Base-by-base conservation (phyloP, 352 stramenopile species). In the Hyphochytrium catenoides region DNA sequence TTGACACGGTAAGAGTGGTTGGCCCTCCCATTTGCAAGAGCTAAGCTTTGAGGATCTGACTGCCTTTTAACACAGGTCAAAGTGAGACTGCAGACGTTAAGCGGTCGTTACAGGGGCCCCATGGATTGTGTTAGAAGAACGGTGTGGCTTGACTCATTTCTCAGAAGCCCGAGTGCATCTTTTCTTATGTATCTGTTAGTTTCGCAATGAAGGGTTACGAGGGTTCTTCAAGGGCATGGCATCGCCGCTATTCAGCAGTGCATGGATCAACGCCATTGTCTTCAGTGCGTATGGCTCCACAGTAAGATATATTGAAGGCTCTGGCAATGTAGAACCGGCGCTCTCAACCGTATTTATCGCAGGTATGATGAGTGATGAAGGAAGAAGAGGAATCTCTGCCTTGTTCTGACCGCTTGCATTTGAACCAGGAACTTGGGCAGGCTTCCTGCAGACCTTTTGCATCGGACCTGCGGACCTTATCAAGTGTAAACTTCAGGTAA, bases 151-250 rank as follows among this genome's bases (percentile, higher is more conserved):
- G 23, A 35, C n/a, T 18, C n/a, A 16, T n/a, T n/a, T 6, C 9
- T 22, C 39, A 35, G 8, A 5, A 18, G 12, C 36, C n/a, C n/a
- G n/a, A n/a, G n/a, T n/a, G n/a, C n/a, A n/a, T n/a, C n/a, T n/a
- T n/a, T n/a, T n/a, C n/a, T n/a, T n/a, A 6, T 31, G 15, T 8
- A 26, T 37, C 4, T 29, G 9, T 1, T 42, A 68, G 55, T 57
- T 57, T 26, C 51, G 48, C 15, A 59, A 79, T 57, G 69, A 84
- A 57, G 66, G 69, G 2, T 46, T 56, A 26, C 55, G 52, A 0
- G 69, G 69, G 1, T 77, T 81, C 40, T 84, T 81, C 58, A 84
- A 81, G 42, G 69, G 69, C 28, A 62, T 84, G 56, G 43, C 54
- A 22, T 84, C 69, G 20, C 69, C 69, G 28, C 52, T 84, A 8